These are phyloP conservation scores for Chaetomiaceae sp. DNA, from an alignment of 2,329 filamentous ascomycete genomes.

Conservation along the genomic window DNA sequence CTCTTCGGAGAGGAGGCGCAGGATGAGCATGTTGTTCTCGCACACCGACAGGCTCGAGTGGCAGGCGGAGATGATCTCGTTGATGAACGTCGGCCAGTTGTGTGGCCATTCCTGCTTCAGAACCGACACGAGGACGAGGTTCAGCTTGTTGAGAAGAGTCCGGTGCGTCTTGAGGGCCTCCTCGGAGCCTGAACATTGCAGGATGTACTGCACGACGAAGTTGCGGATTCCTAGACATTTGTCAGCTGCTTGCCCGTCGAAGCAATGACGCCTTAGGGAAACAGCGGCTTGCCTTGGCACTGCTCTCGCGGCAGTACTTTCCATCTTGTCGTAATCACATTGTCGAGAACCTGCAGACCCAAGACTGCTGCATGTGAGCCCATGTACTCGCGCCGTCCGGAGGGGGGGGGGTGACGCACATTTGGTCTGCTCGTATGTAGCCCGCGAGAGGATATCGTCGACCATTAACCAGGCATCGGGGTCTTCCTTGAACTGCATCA, in stretches of 20 bases:
- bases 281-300: slow-evolving; percentile 64
- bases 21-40: slow-evolving; percentile 99
- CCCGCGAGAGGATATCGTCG: slow-evolving; percentile 91
- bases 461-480: slow-evolving; percentile 97
- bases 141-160: slow-evolving; percentile 94
- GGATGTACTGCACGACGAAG: slow-evolving; percentile 98
- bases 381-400: not conserved
- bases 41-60: slow-evolving; percentile 94
- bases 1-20: slow-evolving; percentile 91
- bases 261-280: not conserved
- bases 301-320: slow-evolving; percentile 95
- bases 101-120: slow-evolving; percentile 99
- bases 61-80: slow-evolving; percentile 96
- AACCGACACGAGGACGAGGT: slow-evolving; percentile 93
- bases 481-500: slow-evolving; percentile 87
- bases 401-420: slow-evolving; percentile 54
- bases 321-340: slow-evolving; percentile 98
- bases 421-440: slow-evolving; percentile 92
- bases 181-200: slow-evolving; percentile 84
- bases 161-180: slow-evolving; percentile 79
- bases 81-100: slow-evolving; percentile 99
- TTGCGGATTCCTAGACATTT: slow-evolving; percentile 79
- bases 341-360: slow-evolving; percentile 92
- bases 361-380: slow-evolving; percentile 55
- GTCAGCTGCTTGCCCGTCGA: slow-evolving; percentile 7